Conservation (phyloP, 2,329 filamentous ascomycete genomes). For the Colletotrichum abscissum region DNA sequence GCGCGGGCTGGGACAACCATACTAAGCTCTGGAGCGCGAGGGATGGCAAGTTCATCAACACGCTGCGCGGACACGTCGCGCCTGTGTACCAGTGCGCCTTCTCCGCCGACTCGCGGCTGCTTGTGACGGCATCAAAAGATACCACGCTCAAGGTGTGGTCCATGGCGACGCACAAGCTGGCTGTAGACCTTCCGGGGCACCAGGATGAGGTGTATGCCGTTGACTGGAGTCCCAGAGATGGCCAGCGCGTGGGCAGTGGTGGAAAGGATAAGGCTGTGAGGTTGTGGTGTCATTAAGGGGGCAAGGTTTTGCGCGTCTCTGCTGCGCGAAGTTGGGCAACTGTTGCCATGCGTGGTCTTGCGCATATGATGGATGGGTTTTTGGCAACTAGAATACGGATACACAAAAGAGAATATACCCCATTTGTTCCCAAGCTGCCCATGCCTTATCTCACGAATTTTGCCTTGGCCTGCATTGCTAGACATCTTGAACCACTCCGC, state of each 20-base stretch:
- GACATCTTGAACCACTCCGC: too few relatives aligned
- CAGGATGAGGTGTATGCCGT: conserved; percentile 94
- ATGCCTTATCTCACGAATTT: too few relatives aligned
- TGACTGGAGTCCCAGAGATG: conserved; percentile 89
- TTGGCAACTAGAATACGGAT: conserved; percentile 23
- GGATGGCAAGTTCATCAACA: conserved; percentile 84
- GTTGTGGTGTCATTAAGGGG: conserved; percentile 70
- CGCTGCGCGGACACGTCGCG: conserved; percentile 86
- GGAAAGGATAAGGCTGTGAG: conserved; percentile 88
- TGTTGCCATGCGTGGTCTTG: not conserved
- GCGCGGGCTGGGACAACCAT: conserved; percentile 92
- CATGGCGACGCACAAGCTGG: conserved; percentile 84
- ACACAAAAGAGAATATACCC: conserved; percentile 34
- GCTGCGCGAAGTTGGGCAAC: not conserved
- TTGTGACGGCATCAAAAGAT: conserved; percentile 91
- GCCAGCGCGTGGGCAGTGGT: conserved; percentile 87
- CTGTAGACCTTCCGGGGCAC: conserved; percentile 85
- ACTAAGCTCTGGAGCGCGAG: conserved; percentile 86
- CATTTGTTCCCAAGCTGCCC: not conserved
- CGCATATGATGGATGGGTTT: conserved; percentile 6
- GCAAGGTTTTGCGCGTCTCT: not conserved
- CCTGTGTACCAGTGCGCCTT: conserved; percentile 94
- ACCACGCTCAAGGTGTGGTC: conserved; percentile 97
- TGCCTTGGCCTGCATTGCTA: too few relatives aligned
- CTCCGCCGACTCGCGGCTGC: conserved; percentile 88